These are phyloP conservation scores for Erodium moschatum DNA, from an alignment of 441 rosid genomes.

Conservation along the genomic window DNA sequence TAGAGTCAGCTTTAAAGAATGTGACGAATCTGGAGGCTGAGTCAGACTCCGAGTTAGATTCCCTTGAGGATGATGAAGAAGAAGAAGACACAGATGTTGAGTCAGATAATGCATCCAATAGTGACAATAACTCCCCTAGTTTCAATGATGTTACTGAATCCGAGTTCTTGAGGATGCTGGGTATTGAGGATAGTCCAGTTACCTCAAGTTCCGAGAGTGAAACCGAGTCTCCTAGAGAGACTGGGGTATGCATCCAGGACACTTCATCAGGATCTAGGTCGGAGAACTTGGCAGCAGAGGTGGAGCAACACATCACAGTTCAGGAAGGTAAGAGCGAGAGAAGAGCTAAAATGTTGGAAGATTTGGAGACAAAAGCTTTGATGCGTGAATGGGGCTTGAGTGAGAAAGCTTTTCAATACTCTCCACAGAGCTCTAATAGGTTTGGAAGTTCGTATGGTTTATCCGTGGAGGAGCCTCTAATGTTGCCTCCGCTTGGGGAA, in stretches of 20 bases:
- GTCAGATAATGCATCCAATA: slow-evolving; percentile 26
- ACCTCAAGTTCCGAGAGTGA: slow-evolving; percentile 65
- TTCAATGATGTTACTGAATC: slow-evolving; percentile 49
- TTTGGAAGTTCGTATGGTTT: slow-evolving; percentile 57
- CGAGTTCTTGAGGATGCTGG: slow-evolving; percentile 74
- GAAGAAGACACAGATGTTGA: slow-evolving; percentile 31
- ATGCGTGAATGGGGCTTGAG: slow-evolving; percentile 91
- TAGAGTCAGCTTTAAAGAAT: slow-evolving; percentile 58
- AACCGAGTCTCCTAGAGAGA: slow-evolving; percentile 90
- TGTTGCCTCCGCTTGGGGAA: slow-evolving; percentile 66
- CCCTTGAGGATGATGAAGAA: slow-evolving; percentile 56
- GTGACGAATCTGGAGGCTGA: slow-evolving; percentile 49
- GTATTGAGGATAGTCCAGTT: slow-evolving; percentile 64
- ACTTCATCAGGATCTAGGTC: slow-evolving; percentile 28
- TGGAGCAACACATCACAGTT: slow-evolving; percentile 26
- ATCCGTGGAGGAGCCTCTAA: slow-evolving; percentile 46
- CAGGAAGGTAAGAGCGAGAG: slow-evolving; percentile 33
- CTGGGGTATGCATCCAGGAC: slow-evolving; percentile 33
- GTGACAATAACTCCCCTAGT: slow-evolving; percentile 33
- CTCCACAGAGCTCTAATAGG: slow-evolving; percentile 46
- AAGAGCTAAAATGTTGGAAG: slow-evolving; percentile 63
- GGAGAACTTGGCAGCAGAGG: slow-evolving; percentile 40
- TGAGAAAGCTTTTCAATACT: slow-evolving; percentile 60
- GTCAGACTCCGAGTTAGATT: slow-evolving; percentile 23
- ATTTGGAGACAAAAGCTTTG: slow-evolving; percentile 69